Percentiles rank a stretch among this genome's conserved stretches.
Conservation (phyloP, 2,329 filamentous ascomycete species). For the Rhynchosporium secalis region DNA sequence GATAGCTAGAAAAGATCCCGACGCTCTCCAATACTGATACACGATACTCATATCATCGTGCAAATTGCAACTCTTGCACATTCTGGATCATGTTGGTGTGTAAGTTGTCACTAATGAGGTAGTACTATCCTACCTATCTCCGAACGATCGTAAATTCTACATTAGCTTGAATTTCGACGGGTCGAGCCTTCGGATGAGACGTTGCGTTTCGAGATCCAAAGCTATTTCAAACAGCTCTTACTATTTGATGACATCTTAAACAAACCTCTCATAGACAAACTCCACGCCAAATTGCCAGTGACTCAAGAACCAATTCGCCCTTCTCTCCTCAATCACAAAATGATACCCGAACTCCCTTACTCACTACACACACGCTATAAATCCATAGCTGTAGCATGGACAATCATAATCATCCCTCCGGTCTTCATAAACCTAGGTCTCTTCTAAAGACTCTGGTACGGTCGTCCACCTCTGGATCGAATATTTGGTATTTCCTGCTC, state of each 20-base stretch:
- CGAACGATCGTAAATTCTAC: too few species aligned
- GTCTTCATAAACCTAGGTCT: conserved; percentile 30
- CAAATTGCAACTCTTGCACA: too few species aligned
- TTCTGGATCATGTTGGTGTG: too few species aligned
- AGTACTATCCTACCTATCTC: too few species aligned
- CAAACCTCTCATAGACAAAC: too few species aligned
- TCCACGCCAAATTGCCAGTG: neutral
- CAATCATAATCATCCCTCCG: conserved; percentile 31
- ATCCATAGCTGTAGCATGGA: conserved; percentile 31
- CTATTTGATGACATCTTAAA: too few species aligned
- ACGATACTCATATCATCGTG: too few species aligned
- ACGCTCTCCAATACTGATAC: too few species aligned
- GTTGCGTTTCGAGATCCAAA: too few species aligned
- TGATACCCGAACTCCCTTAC: conserved; percentile 30
- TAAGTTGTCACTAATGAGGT: too few species aligned
- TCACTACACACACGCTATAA: conserved; percentile 29
- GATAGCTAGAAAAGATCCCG: too few species aligned
- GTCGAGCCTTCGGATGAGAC: neutral
- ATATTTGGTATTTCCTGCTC: conserved; percentile 20
- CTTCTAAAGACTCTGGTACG: conserved; percentile 34
- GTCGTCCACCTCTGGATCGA: conserved; percentile 26
- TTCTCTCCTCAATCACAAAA: neutral
- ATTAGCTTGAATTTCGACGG: neutral
- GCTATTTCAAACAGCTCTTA: too few species aligned
- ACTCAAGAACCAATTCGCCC: neutral